Percentiles rank a stretch among this genome's conserved stretches.
These are phyloP conservation scores for Cystobasidium pallidum DNA, from an alignment of 1,284 basidiomycete genomes.

Conservation along the genomic window DNA sequence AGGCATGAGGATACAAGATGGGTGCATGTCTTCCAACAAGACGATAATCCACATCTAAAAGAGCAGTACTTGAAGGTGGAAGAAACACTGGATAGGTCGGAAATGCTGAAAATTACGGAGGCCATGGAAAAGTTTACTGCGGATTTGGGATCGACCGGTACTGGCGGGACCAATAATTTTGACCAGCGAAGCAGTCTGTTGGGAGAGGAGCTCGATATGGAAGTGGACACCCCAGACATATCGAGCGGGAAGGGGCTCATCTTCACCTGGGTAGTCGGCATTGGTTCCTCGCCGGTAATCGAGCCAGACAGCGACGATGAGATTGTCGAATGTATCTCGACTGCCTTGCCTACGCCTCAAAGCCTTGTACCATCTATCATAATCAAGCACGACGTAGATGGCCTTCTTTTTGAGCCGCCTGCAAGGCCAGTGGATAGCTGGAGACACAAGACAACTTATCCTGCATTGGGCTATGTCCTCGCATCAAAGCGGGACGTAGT, in stretches of 20 bases:
- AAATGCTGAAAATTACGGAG: constrained; percentile 76
- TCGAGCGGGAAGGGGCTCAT: constrained; percentile 64
- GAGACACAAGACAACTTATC: constrained; percentile 77
- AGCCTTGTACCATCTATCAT: constrained; percentile 58
- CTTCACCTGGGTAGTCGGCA: constrained; percentile 66
- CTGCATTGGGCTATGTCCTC: constrained; percentile 88
- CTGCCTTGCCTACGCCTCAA: constrained; percentile 2
- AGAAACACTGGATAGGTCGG: constrained; percentile 84
- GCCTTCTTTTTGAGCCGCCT: constrained; percentile 66
- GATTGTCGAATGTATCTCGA: constrained; percentile 43
- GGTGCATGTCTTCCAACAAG: constrained; percentile 73
- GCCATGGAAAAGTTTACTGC: constrained; percentile 80
- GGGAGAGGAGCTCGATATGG: constrained; percentile 80
- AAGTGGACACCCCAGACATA: constrained; percentile 66
- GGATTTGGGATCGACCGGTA: constrained; percentile 60
- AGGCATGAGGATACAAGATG: constrained; percentile 76
- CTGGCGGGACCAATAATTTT: constrained; percentile 64
- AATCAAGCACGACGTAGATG: constrained; percentile 80
- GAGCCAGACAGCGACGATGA: constrained; percentile 38
- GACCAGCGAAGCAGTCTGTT: constrained; percentile 71
- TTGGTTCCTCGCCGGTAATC: constrained; percentile 22
- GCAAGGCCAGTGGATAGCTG: constrained; percentile 60
- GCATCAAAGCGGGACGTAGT: constrained; percentile 88
- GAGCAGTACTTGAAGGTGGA: constrained; percentile 68
- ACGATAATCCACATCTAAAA: constrained; percentile 49